Conservation (phyloP, 2,329 filamentous ascomycete species). For the Tympanopsis confertula region DNA sequence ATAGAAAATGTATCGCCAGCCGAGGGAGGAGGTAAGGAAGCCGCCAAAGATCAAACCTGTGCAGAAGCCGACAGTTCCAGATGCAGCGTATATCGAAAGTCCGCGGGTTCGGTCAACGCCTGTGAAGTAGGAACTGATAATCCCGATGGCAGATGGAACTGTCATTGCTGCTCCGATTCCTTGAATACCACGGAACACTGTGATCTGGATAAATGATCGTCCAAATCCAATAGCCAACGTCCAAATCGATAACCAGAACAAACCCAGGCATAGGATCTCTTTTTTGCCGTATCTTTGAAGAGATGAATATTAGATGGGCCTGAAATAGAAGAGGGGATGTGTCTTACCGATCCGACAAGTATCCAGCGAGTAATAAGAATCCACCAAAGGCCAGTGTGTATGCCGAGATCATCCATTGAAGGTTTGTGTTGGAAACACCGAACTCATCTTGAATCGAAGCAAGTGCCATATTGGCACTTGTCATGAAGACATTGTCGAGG, state of each 20-base stretch:
- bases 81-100: conserved; percentile 24
- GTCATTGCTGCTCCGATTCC: conserved; percentile 32
- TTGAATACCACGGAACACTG: conserved; percentile 29
- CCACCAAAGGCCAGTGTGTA: conserved; percentile 26
- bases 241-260: conserved; percentile 20
- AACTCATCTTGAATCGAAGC: conserved; percentile 25
- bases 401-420: conserved; percentile 27
- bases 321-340: neutral
- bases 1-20: conserved; percentile 25
- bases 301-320: neutral
- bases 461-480: conserved; percentile 24
- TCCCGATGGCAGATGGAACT: conserved; percentile 29
- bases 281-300: conserved; percentile 19
- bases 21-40: conserved; percentile 22
- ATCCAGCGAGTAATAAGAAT: conserved; percentile 17
- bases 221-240: conserved; percentile 23
- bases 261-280: conserved; percentile 22
- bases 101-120: conserved; percentile 21
- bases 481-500: conserved; percentile 31
- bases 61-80: conserved; percentile 24
- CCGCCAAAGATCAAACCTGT: conserved; percentile 24
- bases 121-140: conserved; percentile 28
- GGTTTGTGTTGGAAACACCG: conserved; percentile 15
- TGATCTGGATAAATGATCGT: conserved; percentile 26
- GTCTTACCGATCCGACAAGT: conserved; percentile 14